Conservation (phyloP, 139 green algal genomes). For the Chlorella sp. region DNA sequence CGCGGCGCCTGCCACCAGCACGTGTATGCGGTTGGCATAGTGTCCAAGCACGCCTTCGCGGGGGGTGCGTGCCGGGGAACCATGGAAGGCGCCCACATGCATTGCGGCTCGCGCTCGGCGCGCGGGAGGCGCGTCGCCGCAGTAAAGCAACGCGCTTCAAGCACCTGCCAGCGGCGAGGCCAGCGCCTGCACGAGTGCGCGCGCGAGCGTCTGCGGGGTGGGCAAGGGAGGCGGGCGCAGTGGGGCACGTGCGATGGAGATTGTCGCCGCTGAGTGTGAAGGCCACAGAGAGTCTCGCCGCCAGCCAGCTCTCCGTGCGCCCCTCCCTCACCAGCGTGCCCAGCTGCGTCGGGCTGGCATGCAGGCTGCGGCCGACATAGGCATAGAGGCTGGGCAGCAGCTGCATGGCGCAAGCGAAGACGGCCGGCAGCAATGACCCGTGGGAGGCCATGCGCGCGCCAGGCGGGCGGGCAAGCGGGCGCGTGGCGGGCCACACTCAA, state of each 20-base stretch:
- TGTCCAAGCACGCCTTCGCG: conserved; percentile 24
- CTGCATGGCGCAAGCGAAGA: neutral
- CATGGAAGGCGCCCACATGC: neutral
- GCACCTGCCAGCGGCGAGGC: conserved; percentile 28
- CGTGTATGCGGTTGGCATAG: conserved; percentile 36
- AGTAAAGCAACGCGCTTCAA: neutral
- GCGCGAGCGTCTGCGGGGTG: conserved; percentile 53
- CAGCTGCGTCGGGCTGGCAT: conserved; percentile 39
- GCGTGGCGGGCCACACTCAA: neutral
- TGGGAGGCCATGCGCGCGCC: neutral
- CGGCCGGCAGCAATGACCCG: neutral
- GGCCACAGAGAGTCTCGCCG: too few species aligned
- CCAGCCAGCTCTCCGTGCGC: too few species aligned
- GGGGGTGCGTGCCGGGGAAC: neutral
- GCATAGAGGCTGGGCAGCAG: conserved; percentile 37
- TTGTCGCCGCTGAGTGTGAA: too few species aligned
- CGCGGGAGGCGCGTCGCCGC: neutral
- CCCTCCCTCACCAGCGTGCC: too few species aligned
- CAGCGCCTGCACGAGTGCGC: conserved; percentile 57
- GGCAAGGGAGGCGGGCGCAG: too few species aligned
- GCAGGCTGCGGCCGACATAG: conserved; percentile 22
- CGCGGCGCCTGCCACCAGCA: conserved; percentile 50
- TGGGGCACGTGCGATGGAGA: too few species aligned
- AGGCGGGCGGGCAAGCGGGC: neutral
- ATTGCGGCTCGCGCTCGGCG: neutral